Evolutionary conservation across 371 early-diverging fungal species (phyloP), one percentile per base, ranked within the genome.

Genomic region (Haplosporangium sp.): DNA sequence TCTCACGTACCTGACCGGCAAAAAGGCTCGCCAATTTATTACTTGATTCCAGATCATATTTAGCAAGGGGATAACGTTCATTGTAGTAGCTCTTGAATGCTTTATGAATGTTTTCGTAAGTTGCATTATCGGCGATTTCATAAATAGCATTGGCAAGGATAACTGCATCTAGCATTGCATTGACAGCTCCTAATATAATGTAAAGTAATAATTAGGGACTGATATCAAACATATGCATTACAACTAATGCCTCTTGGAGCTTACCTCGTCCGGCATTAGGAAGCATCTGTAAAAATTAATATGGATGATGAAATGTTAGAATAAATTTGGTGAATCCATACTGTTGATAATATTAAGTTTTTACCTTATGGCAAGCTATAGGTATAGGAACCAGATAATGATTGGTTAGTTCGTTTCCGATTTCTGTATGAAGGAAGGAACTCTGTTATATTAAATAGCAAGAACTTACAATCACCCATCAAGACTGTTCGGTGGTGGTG

Each of bases 341-440:
- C 8, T 17, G 1, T 42, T 47, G 19, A 4, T 3, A 45, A n/a
- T 37, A 50, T 11, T 63, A 50, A 3, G 50, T 27, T 1, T n/a
- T 40, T 69, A 69, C 69, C 69, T 69, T 69, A 63, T 69, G 70
- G 48, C 63, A 62, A n/a, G 70, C 70, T 67, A 52, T 40, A 13
- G 44, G 27, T 27, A 27, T 27, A 27, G 1, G 27, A 27, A 27
- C 1, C 0, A 27, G 27, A 27, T 27, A 27, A 27, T 27, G 27
- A 0, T 27, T 27, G 27, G 27, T 27, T 27, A 27, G 27, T 27
- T 27, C 27, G 27, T 27, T 27, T 27, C 27, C 27, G 27, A 27
- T 27, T 27, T 27, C 27, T 27, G 27, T 27, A 27, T 27, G 27
- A 27, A 27, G 27, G 27, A 27, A 27, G 27, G 27, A 27, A 27